Conservation (phyloP, 805 yeast genomes). For the Barnettozyma wickerhamii region DNA sequence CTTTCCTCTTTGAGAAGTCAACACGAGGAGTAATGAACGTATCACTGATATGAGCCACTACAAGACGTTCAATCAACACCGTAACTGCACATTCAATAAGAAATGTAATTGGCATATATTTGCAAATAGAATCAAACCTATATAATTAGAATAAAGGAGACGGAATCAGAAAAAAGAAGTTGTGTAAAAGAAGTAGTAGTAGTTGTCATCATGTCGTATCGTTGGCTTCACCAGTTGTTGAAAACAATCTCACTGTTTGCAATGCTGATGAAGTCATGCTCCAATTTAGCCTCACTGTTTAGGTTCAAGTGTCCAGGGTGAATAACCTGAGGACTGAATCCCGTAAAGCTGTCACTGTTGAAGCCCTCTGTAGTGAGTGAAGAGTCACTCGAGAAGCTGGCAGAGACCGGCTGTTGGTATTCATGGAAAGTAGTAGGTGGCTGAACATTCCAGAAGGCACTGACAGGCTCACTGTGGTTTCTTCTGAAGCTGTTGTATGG, state of each 20-base stretch:
- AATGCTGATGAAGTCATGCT: not conserved
- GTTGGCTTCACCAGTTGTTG: conserved; percentile 1
- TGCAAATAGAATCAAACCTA: not conserved
- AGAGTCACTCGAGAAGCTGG: conserved; percentile 1
- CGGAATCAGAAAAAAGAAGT: not conserved
- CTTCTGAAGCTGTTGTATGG: conserved; percentile 4
- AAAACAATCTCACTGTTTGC: conserved; percentile 1
- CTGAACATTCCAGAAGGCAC: conserved; percentile 4
- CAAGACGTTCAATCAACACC: no score
- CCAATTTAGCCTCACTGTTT: not conserved
- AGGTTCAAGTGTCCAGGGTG: not conserved
- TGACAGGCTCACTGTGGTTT: conserved; percentile 4
- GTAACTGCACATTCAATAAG: no score
- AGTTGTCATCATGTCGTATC: not conserved
- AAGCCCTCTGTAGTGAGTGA: not conserved
- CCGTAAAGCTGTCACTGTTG: not conserved
- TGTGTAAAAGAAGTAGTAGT: not conserved
- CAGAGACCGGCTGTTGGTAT: not conserved
- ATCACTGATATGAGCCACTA: no score
- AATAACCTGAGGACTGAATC: not conserved
- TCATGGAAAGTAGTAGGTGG: not conserved
- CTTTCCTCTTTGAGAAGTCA: no score
- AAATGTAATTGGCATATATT: no score
- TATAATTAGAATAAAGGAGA: not conserved
- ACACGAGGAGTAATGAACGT: no score